These are phyloP conservation scores for Pichia deserticola DNA, from an alignment of 805 yeast genomes.

Conservation along the genomic window DNA sequence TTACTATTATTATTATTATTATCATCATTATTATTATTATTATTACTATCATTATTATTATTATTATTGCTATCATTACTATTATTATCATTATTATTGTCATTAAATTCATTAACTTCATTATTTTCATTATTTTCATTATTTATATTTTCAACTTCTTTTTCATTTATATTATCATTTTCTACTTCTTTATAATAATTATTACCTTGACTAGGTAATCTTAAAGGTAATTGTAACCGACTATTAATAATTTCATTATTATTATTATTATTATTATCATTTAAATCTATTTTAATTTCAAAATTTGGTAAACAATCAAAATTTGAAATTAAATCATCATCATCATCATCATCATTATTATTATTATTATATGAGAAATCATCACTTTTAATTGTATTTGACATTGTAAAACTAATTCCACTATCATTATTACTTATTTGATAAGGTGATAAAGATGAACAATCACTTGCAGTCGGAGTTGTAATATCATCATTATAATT, in stretches of 20 bases:
- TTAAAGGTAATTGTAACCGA: not conserved
- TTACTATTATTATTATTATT: not conserved
- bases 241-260: not conserved
- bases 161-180: too few relatives aligned
- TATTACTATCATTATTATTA: not conserved
- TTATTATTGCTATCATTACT: not conserved
- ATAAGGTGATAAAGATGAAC: conserved; percentile 4
- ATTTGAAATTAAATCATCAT: too few relatives aligned
- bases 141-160: too few relatives aligned
- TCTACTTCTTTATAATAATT: too few relatives aligned
- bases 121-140: too few relatives aligned
- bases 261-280: not conserved
- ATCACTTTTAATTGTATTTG: not conserved
- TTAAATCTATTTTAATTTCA: too few relatives aligned
- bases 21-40: not conserved
- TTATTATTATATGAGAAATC: not conserved
- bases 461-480: conserved; percentile 1
- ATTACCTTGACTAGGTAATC: not conserved
- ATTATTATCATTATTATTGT: not conserved
- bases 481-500: not conserved
- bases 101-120: not conserved
- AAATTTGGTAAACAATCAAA: too few relatives aligned
- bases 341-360: not conserved
- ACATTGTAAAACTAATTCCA: not conserved
- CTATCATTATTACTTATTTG: not conserved